These are phyloP conservation scores for Trichoderma polysporum DNA, from an alignment of 2,329 filamentous ascomycete genomes.

Conservation along the genomic window DNA sequence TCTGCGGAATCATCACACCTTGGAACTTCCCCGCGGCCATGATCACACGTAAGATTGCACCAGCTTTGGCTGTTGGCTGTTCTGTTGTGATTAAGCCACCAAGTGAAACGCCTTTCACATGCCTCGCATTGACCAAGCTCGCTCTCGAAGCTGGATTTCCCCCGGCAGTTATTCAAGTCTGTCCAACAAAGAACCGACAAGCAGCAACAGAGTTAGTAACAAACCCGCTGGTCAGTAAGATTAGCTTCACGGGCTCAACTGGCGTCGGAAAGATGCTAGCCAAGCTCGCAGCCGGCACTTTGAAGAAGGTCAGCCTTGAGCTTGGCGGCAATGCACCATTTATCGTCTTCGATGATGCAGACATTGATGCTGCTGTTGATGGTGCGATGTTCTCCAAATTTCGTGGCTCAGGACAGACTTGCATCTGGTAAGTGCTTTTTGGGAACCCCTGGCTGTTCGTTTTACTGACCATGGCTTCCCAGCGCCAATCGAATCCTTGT, in stretches of 20 bases:
- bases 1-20: conserved; percentile 51
- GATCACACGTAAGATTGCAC: conserved; percentile 45
- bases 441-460: too few species aligned
- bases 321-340: neutral
- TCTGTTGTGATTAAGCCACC: conserved; percentile 71
- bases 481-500: too few species aligned
- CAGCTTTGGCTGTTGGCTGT: conserved; percentile 69
- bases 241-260: neutral
- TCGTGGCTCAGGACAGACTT: too few species aligned
- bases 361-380: too few species aligned
- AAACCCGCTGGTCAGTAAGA: neutral
- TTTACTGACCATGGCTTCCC: too few species aligned
- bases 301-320: neutral
- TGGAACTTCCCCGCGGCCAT: conserved; percentile 63
- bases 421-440: too few species aligned
- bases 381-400: too few species aligned
- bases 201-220: neutral
- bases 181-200: neutral
- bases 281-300: neutral
- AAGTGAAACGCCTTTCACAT: conserved; percentile 70
- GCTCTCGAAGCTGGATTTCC: neutral
- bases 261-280: neutral
- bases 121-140: conserved; percentile 66
- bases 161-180: neutral
- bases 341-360: too few species aligned